phyloP scores from a whole-genome alignment of 192 early-diverging fungal genomes.

The Gorgonomyces haynaldii region DNA sequence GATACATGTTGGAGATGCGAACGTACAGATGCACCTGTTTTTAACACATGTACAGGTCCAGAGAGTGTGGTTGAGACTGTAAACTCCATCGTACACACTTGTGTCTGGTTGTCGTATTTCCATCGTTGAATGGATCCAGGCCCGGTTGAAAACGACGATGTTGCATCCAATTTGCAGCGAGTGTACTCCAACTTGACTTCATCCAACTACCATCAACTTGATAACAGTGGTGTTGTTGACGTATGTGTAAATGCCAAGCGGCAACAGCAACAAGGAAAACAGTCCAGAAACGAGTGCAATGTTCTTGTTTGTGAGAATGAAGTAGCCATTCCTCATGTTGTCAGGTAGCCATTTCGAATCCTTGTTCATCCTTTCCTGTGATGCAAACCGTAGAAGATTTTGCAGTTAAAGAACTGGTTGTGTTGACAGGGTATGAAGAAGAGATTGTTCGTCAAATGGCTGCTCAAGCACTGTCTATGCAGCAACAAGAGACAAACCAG shows the following conservation, averaged over 20 bases:
- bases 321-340: not conserved
- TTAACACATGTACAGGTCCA: no score
- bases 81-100: conserved; percentile 62
- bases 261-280: not conserved
- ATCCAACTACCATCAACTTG: conserved; percentile 39
- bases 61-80: conserved; percentile 48
- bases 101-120: conserved; percentile 32
- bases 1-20: conserved; percentile 92
- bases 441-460: no score
- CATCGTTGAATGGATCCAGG: conserved; percentile 18
- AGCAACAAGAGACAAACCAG: no score
- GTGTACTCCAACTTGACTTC: conserved; percentile 94
- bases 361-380: no score
- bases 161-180: conserved; percentile 39
- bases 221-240: not conserved
- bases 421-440: no score
- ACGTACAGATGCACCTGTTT: conserved; percentile 86
- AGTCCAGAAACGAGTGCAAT: not conserved
- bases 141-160: not conserved
- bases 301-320: not conserved
- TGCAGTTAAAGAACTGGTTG: no score
- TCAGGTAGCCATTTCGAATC: not conserved
- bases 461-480: no score
- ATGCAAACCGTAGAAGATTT: no score
- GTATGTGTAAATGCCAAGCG: not conserved